Percentiles rank a stretch among this genome's conserved stretches.
These are phyloP conservation scores for Nannizzia gypsea DNA, from an alignment of 2,329 filamentous ascomycete species.

Conservation along the genomic window DNA sequence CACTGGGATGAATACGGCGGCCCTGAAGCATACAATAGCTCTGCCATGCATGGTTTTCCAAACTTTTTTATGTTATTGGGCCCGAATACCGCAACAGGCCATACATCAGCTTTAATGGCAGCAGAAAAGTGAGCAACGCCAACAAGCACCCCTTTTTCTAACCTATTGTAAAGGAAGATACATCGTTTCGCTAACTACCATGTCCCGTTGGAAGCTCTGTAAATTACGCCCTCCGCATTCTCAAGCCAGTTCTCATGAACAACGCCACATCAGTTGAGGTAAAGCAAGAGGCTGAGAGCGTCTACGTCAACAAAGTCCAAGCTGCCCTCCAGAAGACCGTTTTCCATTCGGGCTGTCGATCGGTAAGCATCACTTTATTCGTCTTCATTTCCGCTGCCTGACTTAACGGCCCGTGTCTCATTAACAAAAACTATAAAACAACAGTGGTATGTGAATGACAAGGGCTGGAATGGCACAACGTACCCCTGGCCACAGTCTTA, in stretches of 20 bases:
- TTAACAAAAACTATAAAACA: not conserved
- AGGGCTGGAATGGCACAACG: conserved; percentile 20
- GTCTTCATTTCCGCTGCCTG: not conserved
- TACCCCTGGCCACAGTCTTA: conserved; percentile 22
- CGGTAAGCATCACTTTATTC: conserved; percentile 7
- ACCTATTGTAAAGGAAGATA: not conserved
- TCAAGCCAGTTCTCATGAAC: conserved; percentile 41
- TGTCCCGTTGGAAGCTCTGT: conserved; percentile 28
- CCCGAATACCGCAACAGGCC: conserved; percentile 23
- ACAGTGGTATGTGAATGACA: conserved; percentile 20
- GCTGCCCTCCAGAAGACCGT: conserved; percentile 33
- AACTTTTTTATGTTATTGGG: conserved; percentile 27
- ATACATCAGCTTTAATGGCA: conserved; percentile 46
- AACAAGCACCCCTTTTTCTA: not conserved
- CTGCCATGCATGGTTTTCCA: conserved; percentile 41
- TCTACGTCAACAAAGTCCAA: conserved; percentile 38
- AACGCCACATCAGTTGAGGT: conserved; percentile 35
- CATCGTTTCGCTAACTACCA: not conserved
- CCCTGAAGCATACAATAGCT: conserved; percentile 48
- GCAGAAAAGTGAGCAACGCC: conserved; percentile 39
- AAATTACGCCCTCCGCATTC: conserved; percentile 47
- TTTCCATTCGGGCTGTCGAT: conserved; percentile 32
- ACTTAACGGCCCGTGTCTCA: not conserved
- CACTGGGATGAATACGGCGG: conserved; percentile 37
- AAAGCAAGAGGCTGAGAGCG: conserved; percentile 34